Conservation (phyloP, 225 moss, liverwort and hornwort genomes). For the Lunularia cruciata region DNA sequence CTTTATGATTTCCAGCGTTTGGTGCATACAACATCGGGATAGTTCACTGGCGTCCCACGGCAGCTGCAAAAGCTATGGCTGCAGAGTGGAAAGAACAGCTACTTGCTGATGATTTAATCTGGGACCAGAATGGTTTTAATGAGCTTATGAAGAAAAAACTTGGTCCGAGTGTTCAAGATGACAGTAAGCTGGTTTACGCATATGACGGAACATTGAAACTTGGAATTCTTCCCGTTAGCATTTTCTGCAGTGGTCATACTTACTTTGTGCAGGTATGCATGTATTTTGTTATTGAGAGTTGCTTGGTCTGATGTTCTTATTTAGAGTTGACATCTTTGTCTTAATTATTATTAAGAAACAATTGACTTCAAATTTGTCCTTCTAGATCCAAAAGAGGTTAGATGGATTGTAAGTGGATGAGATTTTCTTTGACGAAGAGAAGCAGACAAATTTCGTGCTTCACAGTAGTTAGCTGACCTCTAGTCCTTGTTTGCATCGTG, state of each 20-base stretch:
- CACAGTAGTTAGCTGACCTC: not conserved
- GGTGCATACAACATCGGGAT: slow-evolving; percentile 93
- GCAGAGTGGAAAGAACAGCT: slow-evolving; percentile 68
- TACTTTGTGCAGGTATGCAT: slow-evolving; percentile 78
- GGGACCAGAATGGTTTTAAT: slow-evolving; percentile 96
- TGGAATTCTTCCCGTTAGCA: slow-evolving; percentile 86
- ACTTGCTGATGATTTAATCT: slow-evolving; percentile 59
- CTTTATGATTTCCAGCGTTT: slow-evolving; percentile 44
- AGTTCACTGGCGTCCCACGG: slow-evolving; percentile 80
- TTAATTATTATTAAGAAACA: too few relatives aligned
- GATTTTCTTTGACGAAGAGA: too few relatives aligned
- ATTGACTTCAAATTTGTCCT: too few relatives aligned
- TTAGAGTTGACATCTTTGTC: too few relatives aligned
- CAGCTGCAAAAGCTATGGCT: slow-evolving; percentile 60
- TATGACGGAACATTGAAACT: slow-evolving; percentile 62
- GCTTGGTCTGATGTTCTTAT: not conserved
- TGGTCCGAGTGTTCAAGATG: slow-evolving; percentile 57
- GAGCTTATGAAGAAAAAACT: slow-evolving; percentile 59
- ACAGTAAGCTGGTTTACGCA: slow-evolving; percentile 62
- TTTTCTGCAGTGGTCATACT: slow-evolving; percentile 99
- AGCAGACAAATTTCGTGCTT: too few relatives aligned
- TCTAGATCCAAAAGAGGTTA: too few relatives aligned
- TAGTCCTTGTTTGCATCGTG: not conserved
- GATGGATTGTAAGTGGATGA: slow-evolving; percentile 12
- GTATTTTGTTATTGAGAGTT: not conserved